These are phyloP conservation scores for Lactifluus echinatus DNA, from an alignment of 768 basidiomycete species.

Conservation along the genomic window DNA sequence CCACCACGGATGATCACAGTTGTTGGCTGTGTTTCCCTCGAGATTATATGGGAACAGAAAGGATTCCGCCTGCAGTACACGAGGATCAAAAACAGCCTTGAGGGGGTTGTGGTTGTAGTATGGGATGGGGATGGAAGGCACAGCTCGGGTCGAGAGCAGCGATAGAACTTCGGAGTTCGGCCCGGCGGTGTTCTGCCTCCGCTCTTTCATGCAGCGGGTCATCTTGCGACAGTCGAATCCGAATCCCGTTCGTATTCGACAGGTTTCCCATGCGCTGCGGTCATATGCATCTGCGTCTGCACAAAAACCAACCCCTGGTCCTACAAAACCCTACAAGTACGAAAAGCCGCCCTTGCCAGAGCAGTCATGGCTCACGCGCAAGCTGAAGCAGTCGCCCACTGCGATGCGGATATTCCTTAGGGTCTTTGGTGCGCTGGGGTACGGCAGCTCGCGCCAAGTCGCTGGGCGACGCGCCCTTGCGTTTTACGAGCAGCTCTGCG, in stretches of 20 bases:
- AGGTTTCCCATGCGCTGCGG: background rate
- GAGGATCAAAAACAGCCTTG: too few relatives aligned
- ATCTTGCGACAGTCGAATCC: background rate
- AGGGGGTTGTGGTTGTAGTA: too few relatives aligned
- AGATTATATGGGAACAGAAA: too few relatives aligned
- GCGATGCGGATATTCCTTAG: slow-evolving; percentile 16
- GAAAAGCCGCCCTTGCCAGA: slow-evolving; percentile 10
- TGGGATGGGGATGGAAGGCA: too few relatives aligned
- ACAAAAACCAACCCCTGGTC: slow-evolving; percentile 6
- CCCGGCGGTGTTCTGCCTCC: background rate
- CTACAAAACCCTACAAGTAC: slow-evolving; percentile 17
- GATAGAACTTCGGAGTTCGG: too few relatives aligned
- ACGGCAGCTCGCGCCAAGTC: slow-evolving; percentile 13
- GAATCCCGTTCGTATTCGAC: background rate
- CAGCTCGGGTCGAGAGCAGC: too few relatives aligned
- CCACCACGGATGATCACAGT: too few relatives aligned
- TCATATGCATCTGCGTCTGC: background rate
- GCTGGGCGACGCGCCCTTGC: slow-evolving; percentile 17
- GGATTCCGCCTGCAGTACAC: too few relatives aligned
- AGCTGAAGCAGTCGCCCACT: slow-evolving; percentile 15
- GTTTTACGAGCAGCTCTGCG: slow-evolving; percentile 16
- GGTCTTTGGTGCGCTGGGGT: slow-evolving; percentile 18
- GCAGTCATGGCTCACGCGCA: slow-evolving; percentile 20
- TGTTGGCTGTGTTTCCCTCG: too few relatives aligned
- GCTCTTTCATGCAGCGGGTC: slow-evolving; percentile 3